phyloP scores from a whole-genome alignment of 2,329 filamentous ascomycete genomes.

The Lasiodiplodia citricola region DNA sequence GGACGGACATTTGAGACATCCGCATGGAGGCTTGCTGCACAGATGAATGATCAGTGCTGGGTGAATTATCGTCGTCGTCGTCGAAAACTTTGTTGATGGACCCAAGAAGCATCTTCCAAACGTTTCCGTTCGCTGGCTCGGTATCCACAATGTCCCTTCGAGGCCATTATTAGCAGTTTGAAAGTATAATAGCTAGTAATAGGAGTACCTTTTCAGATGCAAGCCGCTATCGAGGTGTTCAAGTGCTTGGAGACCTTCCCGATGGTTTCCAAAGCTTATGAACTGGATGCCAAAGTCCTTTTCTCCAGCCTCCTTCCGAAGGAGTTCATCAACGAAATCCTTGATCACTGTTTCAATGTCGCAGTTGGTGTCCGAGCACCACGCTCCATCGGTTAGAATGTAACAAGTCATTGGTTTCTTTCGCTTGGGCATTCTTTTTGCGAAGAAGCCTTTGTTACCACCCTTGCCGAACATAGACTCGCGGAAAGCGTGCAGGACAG shows the following conservation, averaged over 20 bases:
- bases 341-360: not conserved
- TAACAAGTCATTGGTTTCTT: not conserved
- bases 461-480: not conserved
- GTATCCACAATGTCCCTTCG: slow-evolving; percentile 21
- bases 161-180: not conserved
- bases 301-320: not conserved
- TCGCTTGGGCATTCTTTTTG: not conserved
- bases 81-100: slow-evolving; percentile 50
- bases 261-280: not conserved
- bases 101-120: slow-evolving; percentile 25
- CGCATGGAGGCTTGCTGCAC: no score
- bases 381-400: not conserved
- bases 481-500: not conserved
- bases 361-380: not conserved
- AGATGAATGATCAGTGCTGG: no score
- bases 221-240: slow-evolving; percentile 29
- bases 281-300: not conserved
- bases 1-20: no score
- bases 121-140: slow-evolving; percentile 1
- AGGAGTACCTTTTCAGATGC: not conserved
- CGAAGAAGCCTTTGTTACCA: not conserved
- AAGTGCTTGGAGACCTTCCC: not conserved
- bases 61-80: not conserved
- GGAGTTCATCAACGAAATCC: not conserved
- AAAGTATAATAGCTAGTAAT: not conserved